A percentile compares a stretch with the other conserved stretches of the same genome.
phyloP scores from a whole-genome alignment of 768 basidiomycete species.

The Xerocomellus intermedius region DNA sequence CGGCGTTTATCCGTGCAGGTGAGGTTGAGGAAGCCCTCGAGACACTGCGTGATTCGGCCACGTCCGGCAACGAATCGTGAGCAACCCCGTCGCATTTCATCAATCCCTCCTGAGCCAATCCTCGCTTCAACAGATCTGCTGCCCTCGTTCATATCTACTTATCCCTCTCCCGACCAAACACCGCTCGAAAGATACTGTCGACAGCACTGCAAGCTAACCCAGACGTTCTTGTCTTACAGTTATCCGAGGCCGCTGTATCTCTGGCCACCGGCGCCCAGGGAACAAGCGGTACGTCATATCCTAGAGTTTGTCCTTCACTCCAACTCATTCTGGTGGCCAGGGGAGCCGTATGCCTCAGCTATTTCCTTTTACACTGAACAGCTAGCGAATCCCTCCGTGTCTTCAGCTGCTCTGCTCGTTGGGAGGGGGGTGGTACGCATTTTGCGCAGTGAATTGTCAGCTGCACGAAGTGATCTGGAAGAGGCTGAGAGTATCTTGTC shows the following conservation, averaged over 20 bases:
- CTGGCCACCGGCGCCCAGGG: constrained; percentile 72
- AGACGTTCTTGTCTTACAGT: constrained; percentile 85
- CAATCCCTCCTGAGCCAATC: not conserved
- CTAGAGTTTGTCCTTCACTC: not conserved
- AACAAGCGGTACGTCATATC: constrained; percentile 43
- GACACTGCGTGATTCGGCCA: constrained; percentile 69
- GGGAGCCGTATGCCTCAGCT: constrained; percentile 38
- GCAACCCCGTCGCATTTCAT: constrained; percentile 24
- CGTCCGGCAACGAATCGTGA: constrained; percentile 85
- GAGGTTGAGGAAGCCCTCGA: constrained; percentile 93
- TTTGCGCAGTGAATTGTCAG: constrained; percentile 69
- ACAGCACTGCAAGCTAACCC: constrained; percentile 83
- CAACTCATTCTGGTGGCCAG: constrained; percentile 7
- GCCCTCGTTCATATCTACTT: constrained; percentile 84
- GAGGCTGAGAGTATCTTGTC: constrained; percentile 52
- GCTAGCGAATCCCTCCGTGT: constrained; percentile 73
- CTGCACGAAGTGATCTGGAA: constrained; percentile 79
- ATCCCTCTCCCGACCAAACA: constrained; percentile 83
- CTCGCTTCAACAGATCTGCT: constrained; percentile 55
- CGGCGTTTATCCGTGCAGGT: constrained; percentile 77
- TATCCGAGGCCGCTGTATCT: constrained; percentile 82
- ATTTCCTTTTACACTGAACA: constrained; percentile 79
- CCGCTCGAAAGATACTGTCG: constrained; percentile 84
- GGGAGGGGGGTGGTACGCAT: constrained; percentile 79
- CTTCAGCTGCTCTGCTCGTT: constrained; percentile 70